Conservation (phyloP, 2,329 filamentous ascomycete genomes). For the Fusarium fujikuroi region DNA sequence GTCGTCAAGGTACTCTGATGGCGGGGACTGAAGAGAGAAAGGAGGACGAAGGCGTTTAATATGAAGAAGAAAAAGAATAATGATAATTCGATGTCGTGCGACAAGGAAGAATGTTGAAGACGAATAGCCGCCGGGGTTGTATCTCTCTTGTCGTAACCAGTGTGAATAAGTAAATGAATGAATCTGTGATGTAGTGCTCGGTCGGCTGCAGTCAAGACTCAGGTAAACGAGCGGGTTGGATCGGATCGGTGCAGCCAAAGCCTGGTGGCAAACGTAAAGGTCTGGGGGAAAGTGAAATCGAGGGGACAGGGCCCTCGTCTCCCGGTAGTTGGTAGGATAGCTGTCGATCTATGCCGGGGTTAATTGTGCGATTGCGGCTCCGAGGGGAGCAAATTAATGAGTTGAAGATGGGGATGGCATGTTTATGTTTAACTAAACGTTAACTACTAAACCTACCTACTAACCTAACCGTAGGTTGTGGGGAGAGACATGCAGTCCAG, state of each 20-base stretch:
- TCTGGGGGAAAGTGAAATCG: constrained; percentile 11
- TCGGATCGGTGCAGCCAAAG: constrained; percentile 34
- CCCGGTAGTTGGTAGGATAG: constrained; percentile 13
- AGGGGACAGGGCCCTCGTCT: constrained; percentile 22
- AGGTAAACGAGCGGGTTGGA: constrained; percentile 22
- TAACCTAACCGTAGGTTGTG: constrained; percentile 1
- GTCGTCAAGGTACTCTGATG: constrained; percentile 17
- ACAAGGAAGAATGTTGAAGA: neutral
- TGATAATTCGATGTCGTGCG: neutral
- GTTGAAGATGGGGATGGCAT: constrained; percentile 29
- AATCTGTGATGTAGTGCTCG: neutral
- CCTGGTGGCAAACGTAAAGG: constrained; percentile 26
- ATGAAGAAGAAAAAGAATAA: neutral
- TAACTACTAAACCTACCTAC: neutral
- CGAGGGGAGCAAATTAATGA: constrained; percentile 20
- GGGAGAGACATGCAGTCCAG: constrained; percentile 5
- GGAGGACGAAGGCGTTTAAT: neutral
- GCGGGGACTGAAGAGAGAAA: constrained; percentile 9
- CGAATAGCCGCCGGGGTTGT: neutral
- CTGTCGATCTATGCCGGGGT: constrained; percentile 5
- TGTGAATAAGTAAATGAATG: neutral
- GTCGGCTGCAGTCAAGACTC: neutral
- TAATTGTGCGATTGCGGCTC: constrained; percentile 30
- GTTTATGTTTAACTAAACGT: constrained; percentile 21
- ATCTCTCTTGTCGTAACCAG: neutral